Evolutionary conservation across 495 filamentous ascomycete genomes (phyloP), one percentile per base, ranked within the genome.

Genomic region (Trichoderma reesei): DNA sequence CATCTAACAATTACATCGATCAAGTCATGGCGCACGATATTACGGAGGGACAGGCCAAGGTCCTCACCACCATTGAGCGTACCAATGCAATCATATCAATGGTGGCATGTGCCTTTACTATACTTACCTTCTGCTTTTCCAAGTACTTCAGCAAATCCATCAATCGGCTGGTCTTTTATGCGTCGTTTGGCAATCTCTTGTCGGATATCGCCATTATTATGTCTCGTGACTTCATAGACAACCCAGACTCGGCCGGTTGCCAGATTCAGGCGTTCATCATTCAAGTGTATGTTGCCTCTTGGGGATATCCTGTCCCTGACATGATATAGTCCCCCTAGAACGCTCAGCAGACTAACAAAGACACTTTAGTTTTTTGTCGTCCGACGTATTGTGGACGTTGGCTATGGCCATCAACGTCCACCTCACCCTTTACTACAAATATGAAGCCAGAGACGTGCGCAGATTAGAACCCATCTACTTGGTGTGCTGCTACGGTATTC

Each of bases 321-420:
- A n/a, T 16, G 5, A 7, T 6, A 46, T 46, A 18, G 16, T 18
- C 13, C 14, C 3, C 13, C 42, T 11, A 46, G 42, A 3, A 46
- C 44, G 20, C 7, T 18, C 44, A 48, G 26, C 26, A 48, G 44
- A 18, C 44, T 48, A 48, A 48, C 44, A 36, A 1, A 7, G 9
- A n/a, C 31, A n/a, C 1, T 63, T 54, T 54, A 81, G 79, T 75
- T 80, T 80, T 63, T 75, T 77, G 1, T 64, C 79, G 3, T 75
- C 79, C n/a, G 79, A 81, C 69, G 79, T 80, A 3, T 54, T 77
- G 1, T 81, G 78, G 78, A 79, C 78, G n/a, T 69, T 80, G 0
- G 74, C 73, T 34, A 81, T 79, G 77, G 76, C 78, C 5, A 61
- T 74, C 48, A 72, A 81, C 56, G 77, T 78, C 26, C 77, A 73